phyloP scores from a whole-genome alignment of 2,329 filamentous ascomycete genomes.

The Aureobasidium leucospermi region DNA sequence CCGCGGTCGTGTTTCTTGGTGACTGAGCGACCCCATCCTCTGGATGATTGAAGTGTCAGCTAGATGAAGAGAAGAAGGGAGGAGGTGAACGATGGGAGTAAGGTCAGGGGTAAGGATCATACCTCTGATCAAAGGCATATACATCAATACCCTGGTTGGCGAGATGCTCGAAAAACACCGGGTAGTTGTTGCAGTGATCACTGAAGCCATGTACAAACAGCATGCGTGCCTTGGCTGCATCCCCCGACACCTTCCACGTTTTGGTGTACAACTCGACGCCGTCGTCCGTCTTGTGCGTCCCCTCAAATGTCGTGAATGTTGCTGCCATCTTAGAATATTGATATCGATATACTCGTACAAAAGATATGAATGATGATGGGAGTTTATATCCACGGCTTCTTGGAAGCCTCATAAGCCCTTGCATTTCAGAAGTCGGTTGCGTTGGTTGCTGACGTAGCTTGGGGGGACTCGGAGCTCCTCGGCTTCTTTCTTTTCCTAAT shows the following conservation, averaged over 20 bases:
- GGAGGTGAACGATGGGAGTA: neutral
- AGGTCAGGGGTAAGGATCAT: neutral
- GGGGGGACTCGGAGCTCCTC: neutral
- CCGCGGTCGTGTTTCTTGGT: constrained; percentile 56
- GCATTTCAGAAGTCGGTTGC: neutral
- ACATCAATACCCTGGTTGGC: constrained; percentile 66
- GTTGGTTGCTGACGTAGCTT: constrained; percentile 2
- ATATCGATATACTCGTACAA: neutral
- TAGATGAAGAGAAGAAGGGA: neutral
- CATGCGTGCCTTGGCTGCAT: constrained; percentile 55
- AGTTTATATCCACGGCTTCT: neutral
- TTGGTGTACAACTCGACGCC: constrained; percentile 53
- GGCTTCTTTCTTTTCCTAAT: neutral
- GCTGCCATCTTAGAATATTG: neutral
- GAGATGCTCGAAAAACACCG: constrained; percentile 63
- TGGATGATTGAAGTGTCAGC: neutral
- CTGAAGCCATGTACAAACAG: constrained; percentile 86
- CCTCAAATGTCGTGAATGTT: constrained; percentile 31
- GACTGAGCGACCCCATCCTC: constrained; percentile 76
- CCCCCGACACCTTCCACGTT: constrained; percentile 46
- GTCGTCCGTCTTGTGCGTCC: constrained; percentile 45
- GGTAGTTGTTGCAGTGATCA: constrained; percentile 73
- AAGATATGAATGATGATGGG: neutral
- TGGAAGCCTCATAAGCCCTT: neutral
- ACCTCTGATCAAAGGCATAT: constrained; percentile 68